A percentile compares a stretch with the other conserved stretches of the same genome.
Conservation (phyloP, 2,329 filamentous ascomycete genomes). For the Metarhizium guizhouense region DNA sequence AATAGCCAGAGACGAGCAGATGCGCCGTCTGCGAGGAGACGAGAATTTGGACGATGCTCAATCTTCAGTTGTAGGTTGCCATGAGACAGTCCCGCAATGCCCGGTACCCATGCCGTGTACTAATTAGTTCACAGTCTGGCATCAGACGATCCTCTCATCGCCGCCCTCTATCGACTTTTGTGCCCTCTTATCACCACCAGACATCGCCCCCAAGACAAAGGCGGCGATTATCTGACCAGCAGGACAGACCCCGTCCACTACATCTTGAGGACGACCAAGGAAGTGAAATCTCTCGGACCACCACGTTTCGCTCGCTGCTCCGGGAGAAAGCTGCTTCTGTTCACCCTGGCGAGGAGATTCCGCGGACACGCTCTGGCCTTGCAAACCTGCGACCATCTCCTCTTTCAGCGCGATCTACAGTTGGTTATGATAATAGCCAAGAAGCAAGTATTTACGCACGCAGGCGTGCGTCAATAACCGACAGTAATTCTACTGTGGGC, state of each 20-base stretch:
- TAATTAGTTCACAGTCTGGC: slow-evolving; percentile 31
- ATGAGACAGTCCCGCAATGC: neutral
- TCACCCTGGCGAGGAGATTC: slow-evolving; percentile 27
- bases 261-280: slow-evolving; percentile 36
- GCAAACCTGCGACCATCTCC: slow-evolving; percentile 33
- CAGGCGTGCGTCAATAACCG: slow-evolving; percentile 37
- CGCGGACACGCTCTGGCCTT: slow-evolving; percentile 22
- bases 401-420: slow-evolving; percentile 38
- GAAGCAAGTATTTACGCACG: slow-evolving; percentile 21
- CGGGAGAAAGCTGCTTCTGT: slow-evolving; percentile 34
- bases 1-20: slow-evolving; percentile 46
- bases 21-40: slow-evolving; percentile 27
- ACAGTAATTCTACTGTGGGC: slow-evolving; percentile 30
- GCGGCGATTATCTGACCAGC: slow-evolving; percentile 49
- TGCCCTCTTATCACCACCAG: slow-evolving; percentile 38
- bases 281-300: slow-evolving; percentile 29
- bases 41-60: slow-evolving; percentile 23
- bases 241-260: slow-evolving; percentile 32
- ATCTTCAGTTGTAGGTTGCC: slow-evolving; percentile 37
- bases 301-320: slow-evolving; percentile 32
- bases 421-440: slow-evolving; percentile 33
- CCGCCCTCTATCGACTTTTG: slow-evolving; percentile 43
- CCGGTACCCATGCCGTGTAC: neutral
- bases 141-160: slow-evolving; percentile 37
- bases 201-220: slow-evolving; percentile 40